These are phyloP conservation scores for Brassica juncea DNA, from an alignment of 345 rosid species.

Conservation along the genomic window DNA sequence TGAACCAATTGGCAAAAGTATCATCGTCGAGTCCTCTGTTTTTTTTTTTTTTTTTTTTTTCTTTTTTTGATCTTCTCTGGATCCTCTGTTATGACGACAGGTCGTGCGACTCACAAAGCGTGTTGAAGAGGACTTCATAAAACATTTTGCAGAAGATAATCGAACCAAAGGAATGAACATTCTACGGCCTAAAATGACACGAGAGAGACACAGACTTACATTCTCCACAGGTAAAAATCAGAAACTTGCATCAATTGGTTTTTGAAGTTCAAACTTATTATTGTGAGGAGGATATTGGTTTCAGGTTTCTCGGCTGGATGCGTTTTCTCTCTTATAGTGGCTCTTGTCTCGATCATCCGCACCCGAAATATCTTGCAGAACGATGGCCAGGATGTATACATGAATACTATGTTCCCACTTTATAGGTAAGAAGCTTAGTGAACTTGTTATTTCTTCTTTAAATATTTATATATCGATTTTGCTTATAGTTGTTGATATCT, in stretches of 20 bases:
- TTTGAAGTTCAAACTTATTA: neutral
- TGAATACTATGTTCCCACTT: constrained; percentile 66
- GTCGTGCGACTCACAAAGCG: constrained; percentile 28
- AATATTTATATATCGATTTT: neutral
- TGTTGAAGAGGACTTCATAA: neutral
- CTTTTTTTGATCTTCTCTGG: neutral
- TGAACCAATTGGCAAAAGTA: neutral
- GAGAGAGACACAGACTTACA: neutral
- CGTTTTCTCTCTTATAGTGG: constrained; percentile 50
- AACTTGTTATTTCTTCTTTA: neutral
- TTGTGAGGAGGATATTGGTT: constrained; percentile 1
- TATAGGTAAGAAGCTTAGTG: constrained; percentile 49
- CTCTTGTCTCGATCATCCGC: constrained; percentile 44
- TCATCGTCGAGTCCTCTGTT: neutral
- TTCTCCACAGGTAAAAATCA: neutral
- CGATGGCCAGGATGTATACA: constrained; percentile 39
- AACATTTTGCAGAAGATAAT: neutral
- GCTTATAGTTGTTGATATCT: neutral
- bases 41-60: no score
- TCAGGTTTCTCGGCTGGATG: constrained; percentile 63
- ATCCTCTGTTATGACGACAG: constrained; percentile 29
- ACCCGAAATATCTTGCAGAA: neutral
- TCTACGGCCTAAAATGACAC: neutral
- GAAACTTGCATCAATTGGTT: neutral
- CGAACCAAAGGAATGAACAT: neutral